Evolutionary conservation across 1,284 basidiomycete genomes (phyloP), one percentile per base, ranked within the genome.

Genomic region (Ceratobasidium sp.): DNA sequence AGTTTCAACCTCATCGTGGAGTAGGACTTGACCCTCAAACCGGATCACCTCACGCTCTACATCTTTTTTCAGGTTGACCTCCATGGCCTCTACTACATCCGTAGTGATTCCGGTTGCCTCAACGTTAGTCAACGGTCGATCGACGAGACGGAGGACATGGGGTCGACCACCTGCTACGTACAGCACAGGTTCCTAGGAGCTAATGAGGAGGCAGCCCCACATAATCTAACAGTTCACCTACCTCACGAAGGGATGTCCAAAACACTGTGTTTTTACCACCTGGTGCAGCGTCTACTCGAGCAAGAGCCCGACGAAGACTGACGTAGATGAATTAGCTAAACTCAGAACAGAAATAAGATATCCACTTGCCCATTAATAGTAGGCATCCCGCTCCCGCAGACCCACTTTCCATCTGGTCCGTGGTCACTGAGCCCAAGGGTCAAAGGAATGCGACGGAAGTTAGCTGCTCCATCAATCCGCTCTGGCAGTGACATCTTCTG

Each of bases 61-160:
- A 83, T 99, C 98, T 63, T 90, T 89, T 87, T 99, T 99, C 83
- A 99, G 91, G 79, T 89, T 92, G 58, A 90, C 85, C 81, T 99
- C 98, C 95, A 99, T 99, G 26, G 90, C 88, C 85, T 99, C 98
- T 1, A 99, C 98, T 12, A 96, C 93, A 2, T 90, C 89, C 0
- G 97, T 97, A 0, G 96, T 96, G 1, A 99, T 94, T 33, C 98
- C 98, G 0, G 97, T 99, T 0, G 97, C 94, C 95, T 97, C 95
- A 76, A 98, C 94, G 81, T 99, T 99, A 84, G 95, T 94, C 18
- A 98, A 86, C 0, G 97, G 97, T 77, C 92, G 91, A 84, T 97
- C 93, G 9, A 97, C 90, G 0, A 98, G 89, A n/a, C 98, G 93
- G 49, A 99, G 87, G 13, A 99, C 96, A 84, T 97, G 96, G 0